Conservation (phyloP, 805 yeast genomes). For the Candida nonsorbophila region DNA sequence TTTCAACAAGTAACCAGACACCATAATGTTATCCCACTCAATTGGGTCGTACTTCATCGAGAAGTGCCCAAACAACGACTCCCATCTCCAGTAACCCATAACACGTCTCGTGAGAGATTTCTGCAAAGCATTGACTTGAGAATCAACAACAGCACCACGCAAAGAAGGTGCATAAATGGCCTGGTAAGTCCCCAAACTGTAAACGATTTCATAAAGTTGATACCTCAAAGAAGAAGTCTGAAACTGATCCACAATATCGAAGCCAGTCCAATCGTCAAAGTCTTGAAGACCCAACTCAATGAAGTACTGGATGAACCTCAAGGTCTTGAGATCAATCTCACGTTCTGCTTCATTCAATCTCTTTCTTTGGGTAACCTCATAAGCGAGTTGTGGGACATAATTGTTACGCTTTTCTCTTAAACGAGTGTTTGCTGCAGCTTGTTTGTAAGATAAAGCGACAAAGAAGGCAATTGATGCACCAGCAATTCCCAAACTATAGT, state of each 20-base stretch:
- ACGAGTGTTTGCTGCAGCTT: constrained; percentile 4
- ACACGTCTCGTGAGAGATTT: constrained; percentile 5
- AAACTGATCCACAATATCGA: no score
- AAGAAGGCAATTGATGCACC: constrained; percentile 2
- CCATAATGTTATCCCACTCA: constrained; percentile 6
- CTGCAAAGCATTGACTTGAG: constrained; percentile 5
- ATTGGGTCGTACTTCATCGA: constrained; percentile 5
- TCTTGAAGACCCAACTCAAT: constrained; percentile 8
- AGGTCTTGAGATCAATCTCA: constrained; percentile 4
- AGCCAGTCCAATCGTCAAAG: constrained; percentile 6
- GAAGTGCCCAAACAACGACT: constrained; percentile 5
- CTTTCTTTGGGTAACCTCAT: constrained; percentile 3
- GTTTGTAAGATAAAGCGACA: constrained; percentile 2
- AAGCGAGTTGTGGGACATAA: constrained; percentile 3
- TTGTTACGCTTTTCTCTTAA: constrained; percentile 4
- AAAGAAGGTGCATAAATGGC: constrained; percentile 7
- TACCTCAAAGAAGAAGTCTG: constrained; percentile 7
- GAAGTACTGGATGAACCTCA: constrained; percentile 5
- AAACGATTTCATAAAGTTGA: constrained; percentile 7
- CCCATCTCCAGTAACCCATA: constrained; percentile 8
- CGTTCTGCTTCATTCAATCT: constrained; percentile 4
- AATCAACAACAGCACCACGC: constrained; percentile 5
- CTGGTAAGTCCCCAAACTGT: constrained; percentile 5
- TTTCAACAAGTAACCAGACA: constrained; percentile 6
- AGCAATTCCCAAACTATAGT: constrained; percentile 1